A percentile compares a stretch with the other conserved stretches of the same genome.
phyloP scores from a whole-genome alignment of 1,284 basidiomycete genomes.

The Polyporus tsugae region DNA sequence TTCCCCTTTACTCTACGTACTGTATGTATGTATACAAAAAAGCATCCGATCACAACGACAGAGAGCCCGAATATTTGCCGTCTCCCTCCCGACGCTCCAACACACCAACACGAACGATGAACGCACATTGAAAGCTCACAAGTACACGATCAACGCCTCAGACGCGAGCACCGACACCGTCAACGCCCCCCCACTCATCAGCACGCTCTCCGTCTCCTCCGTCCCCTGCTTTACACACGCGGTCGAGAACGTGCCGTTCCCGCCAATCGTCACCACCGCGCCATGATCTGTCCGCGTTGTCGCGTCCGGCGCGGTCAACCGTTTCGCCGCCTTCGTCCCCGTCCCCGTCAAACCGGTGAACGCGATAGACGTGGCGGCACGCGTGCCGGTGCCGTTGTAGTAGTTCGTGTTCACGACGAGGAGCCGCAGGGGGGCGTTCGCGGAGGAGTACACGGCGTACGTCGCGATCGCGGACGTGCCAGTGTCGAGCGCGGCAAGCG shows the following conservation, averaged over 20 bases:
- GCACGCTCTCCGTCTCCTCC: conserved; percentile 42
- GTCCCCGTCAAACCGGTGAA: conserved; percentile 41
- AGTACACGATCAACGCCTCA: conserved; percentile 50
- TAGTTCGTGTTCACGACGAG: conserved; percentile 50
- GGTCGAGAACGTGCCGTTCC: conserved; percentile 42
- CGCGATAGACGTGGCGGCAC: conserved; percentile 39
- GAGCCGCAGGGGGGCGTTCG: conserved; percentile 42
- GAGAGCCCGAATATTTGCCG: not conserved
- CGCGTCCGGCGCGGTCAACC: conserved; percentile 49
- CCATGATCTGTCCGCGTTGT: conserved; percentile 46
- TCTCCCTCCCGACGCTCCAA: not conserved
- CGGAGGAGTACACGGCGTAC: conserved; percentile 46
- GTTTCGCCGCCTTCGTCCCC: conserved; percentile 41
- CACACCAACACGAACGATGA: not conserved
- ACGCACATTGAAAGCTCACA: conserved; percentile 32
- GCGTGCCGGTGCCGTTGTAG: conserved; percentile 46
- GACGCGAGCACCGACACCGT: conserved; percentile 46
- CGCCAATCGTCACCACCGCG: conserved; percentile 49
- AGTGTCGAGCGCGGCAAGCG: conserved; percentile 48
- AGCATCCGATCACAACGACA: not conserved
- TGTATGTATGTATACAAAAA: too few relatives aligned
- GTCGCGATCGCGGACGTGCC: conserved; percentile 44
- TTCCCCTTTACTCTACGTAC: too few relatives aligned
- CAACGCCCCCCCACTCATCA: conserved; percentile 38
- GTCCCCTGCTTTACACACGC: conserved; percentile 41